These are phyloP conservation scores for Carex arenaria DNA, from an alignment of 202 grass and related monocot species.

Conservation along the genomic window DNA sequence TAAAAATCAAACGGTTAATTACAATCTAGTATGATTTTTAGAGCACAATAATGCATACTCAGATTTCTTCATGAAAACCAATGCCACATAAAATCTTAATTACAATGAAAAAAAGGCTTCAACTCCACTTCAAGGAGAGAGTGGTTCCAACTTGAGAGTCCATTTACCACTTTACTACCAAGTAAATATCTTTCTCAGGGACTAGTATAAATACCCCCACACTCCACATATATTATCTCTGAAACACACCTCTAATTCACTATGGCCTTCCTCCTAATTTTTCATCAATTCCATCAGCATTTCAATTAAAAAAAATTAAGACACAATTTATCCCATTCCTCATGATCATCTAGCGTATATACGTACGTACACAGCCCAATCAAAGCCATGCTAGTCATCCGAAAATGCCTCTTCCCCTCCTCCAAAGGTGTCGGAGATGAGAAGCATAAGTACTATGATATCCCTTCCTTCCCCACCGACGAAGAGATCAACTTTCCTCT, in stretches of 20 bases:
- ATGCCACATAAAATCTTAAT: constrained; percentile 13
- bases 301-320: not conserved
- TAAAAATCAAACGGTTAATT: not conserved
- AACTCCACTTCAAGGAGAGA: not conserved
- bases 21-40: not conserved
- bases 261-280: not conserved
- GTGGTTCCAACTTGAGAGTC: not conserved
- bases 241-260: not conserved
- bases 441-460: not conserved
- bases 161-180: not conserved
- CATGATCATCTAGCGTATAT: not conserved
- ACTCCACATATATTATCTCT: not conserved
- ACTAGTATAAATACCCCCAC: not conserved
- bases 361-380: not conserved
- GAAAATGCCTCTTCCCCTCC: constrained; percentile 2
- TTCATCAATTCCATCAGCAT: not conserved
- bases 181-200: not conserved
- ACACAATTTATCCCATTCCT: not conserved
- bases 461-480: not conserved
- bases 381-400: constrained; percentile 13
- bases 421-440: not conserved
- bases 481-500: not conserved
- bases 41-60: not conserved
- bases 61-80: not conserved
- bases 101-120: not conserved